phyloP scores from a whole-genome alignment of 371 early-diverging fungal genomes.

The Mucor saturninus region DNA sequence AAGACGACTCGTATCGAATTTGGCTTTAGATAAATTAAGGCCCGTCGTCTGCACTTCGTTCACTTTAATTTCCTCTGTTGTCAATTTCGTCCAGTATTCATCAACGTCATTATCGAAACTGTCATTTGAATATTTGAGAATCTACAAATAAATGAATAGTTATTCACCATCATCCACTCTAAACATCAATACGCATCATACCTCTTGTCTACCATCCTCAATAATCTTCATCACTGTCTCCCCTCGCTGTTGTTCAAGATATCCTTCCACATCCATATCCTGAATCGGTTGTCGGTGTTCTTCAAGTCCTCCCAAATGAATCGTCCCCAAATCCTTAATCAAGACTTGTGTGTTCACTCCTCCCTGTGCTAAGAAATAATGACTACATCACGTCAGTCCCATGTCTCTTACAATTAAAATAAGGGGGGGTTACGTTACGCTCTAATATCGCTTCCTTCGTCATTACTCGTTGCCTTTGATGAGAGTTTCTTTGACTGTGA shows the following conservation, averaged over 20 bases:
- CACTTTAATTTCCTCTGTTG: constrained; percentile 1
- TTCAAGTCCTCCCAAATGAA: constrained; percentile 41
- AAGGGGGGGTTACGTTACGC: constrained; percentile 31
- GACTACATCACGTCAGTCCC: constrained; percentile 20
- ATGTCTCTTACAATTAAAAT: not conserved
- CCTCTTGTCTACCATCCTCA: constrained; percentile 43
- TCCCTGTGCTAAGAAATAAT: constrained; percentile 52
- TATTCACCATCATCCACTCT: too few relatives aligned
- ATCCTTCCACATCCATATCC: constrained; percentile 50
- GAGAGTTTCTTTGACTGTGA: constrained; percentile 40
- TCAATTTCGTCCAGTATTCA: constrained; percentile 13
- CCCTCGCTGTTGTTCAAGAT: constrained; percentile 33
- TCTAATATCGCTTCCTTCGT: constrained; percentile 35
- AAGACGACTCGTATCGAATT: constrained; percentile 29
- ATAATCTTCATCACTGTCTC: constrained; percentile 38
- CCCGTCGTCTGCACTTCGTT: not conserved
- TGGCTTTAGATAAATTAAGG: constrained; percentile 33
- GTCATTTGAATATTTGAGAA: constrained; percentile 24
- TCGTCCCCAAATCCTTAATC: constrained; percentile 48
- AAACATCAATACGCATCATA: constrained; percentile 8
- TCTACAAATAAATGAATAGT: constrained; percentile 15
- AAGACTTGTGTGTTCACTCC: constrained; percentile 50
- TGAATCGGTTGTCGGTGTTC: constrained; percentile 49
- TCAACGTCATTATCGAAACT: constrained; percentile 30
- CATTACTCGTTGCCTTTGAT: constrained; percentile 18